These are phyloP conservation scores for Mycena floridula DNA, from an alignment of 768 basidiomycete genomes.

Conservation along the genomic window DNA sequence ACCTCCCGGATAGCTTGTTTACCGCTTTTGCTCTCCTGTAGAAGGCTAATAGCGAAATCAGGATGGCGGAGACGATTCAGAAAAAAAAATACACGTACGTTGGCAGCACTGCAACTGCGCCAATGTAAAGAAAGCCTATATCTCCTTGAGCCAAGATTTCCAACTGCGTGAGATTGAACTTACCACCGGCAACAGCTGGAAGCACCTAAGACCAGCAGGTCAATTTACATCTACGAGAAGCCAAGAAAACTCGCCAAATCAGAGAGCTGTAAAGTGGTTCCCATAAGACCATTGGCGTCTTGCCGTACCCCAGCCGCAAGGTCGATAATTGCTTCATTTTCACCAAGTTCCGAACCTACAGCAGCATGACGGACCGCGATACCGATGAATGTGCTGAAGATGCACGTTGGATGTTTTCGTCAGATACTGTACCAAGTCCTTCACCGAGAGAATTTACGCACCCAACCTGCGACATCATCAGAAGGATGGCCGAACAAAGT, in stretches of 20 bases:
- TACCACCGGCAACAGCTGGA: too few relatives aligned
- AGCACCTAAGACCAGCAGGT: too few relatives aligned
- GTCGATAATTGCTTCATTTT: slow-evolving; percentile 38
- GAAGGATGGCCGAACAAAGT: too few relatives aligned
- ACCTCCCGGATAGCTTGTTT: slow-evolving; percentile 91
- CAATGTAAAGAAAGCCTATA: slow-evolving; percentile 91
- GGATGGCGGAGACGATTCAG: slow-evolving; percentile 3
- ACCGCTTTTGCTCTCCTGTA: slow-evolving; percentile 83
- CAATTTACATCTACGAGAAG: too few relatives aligned
- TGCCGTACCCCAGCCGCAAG: slow-evolving; percentile 76
- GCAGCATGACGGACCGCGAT: slow-evolving; percentile 79
- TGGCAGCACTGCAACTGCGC: slow-evolving; percentile 86
- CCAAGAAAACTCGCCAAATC: slow-evolving; percentile 48
- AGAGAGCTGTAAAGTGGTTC: slow-evolving; percentile 71
- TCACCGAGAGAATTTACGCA: too few relatives aligned
- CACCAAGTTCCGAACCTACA: slow-evolving; percentile 28
- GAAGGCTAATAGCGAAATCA: slow-evolving; percentile 42
- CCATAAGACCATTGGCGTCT: slow-evolving; percentile 70
- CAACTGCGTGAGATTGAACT: slow-evolving; percentile 3
- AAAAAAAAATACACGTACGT: slow-evolving; percentile 40
- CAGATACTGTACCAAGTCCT: too few relatives aligned
- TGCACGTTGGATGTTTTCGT: slow-evolving; percentile 4
- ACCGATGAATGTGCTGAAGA: slow-evolving; percentile 73
- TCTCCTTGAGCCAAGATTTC: slow-evolving; percentile 89
- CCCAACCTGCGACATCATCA: slow-evolving; percentile 34